phyloP scores from a whole-genome alignment of 2,329 filamentous ascomycete species.

The Alternaria dauci region DNA sequence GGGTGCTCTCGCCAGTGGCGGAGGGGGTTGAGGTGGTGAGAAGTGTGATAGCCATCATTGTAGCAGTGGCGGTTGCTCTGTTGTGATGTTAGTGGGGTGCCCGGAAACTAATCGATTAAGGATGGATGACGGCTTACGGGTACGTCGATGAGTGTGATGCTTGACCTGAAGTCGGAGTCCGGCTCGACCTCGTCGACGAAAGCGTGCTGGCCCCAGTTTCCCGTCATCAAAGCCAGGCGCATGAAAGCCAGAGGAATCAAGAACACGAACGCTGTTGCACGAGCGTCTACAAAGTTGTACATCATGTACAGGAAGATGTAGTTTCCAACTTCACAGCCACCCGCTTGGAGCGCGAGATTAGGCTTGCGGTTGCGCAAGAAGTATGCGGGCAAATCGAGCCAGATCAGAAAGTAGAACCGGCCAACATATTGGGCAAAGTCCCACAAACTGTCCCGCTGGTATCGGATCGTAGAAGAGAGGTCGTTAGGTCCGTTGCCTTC shows the following conservation, averaged over 20 bases:
- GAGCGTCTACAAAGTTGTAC: constrained; percentile 58
- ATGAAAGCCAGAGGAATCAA: constrained; percentile 72
- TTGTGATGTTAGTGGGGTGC: constrained; percentile 4
- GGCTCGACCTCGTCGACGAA: constrained; percentile 79
- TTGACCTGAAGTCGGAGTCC: constrained; percentile 79
- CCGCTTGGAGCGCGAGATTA: constrained; percentile 63
- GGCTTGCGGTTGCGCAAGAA: constrained; percentile 71
- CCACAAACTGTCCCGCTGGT: constrained; percentile 72
- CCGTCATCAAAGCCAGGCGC: constrained; percentile 77
- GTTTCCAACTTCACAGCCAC: constrained; percentile 68
- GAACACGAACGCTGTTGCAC: constrained; percentile 70
- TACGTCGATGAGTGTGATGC: constrained; percentile 81
- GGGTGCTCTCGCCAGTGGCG: constrained; percentile 86
- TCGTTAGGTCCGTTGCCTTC: constrained; percentile 82
- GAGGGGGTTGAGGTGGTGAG: constrained; percentile 78
- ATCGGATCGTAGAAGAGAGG: constrained; percentile 77
- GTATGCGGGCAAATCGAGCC: constrained; percentile 78
- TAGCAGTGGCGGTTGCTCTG: constrained; percentile 84
- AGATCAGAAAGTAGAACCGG: constrained; percentile 76
- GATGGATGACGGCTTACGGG: constrained; percentile 63
- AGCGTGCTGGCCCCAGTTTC: constrained; percentile 86
- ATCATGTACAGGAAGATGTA: constrained; percentile 59
- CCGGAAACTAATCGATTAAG: accelerated
- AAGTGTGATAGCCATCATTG: constrained; percentile 85
- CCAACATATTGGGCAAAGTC: constrained; percentile 77